Conservation (phyloP, 257 asterid species). For the Solanum gracilifrons region DNA sequence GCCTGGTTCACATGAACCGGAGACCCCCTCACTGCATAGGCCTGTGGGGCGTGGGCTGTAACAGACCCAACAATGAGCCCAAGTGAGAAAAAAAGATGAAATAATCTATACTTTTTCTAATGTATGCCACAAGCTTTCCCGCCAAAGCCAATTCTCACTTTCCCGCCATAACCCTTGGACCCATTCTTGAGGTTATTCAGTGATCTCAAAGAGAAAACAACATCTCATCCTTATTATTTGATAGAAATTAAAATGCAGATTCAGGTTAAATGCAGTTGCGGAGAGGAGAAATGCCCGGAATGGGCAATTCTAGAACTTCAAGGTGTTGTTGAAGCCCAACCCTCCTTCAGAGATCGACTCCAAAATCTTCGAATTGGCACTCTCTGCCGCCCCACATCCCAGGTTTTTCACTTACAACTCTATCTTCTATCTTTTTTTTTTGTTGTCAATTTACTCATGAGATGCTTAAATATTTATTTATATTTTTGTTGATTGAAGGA, state of each 20-base stretch:
- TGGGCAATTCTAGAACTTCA: conserved; percentile 93
- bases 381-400: conserved; percentile 85
- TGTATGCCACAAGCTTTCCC: neutral
- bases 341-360: conserved; percentile 40
- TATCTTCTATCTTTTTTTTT: neutral
- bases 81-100: neutral
- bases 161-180: neutral
- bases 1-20: no score
- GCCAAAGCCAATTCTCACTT: neutral
- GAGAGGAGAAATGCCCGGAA: conserved; percentile 67
- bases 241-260: conserved; percentile 39
- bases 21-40: neutral
- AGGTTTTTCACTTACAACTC: conserved; percentile 19
- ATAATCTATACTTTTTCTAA: neutral
- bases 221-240: neutral
- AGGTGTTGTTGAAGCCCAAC: conserved; percentile 76
- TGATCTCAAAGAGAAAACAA: neutral
- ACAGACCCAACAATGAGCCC: neutral
- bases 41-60: neutral
- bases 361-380: conserved; percentile 71
- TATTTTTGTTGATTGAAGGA: neutral
- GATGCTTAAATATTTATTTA: neutral
- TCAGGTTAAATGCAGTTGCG: conserved; percentile 79
- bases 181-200: neutral
- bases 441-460: neutral